A percentile compares a stretch with the other conserved stretches of the same genome.
Conservation (phyloP, 2,329 filamentous ascomycete species). For the Ophiobolus disseminans region DNA sequence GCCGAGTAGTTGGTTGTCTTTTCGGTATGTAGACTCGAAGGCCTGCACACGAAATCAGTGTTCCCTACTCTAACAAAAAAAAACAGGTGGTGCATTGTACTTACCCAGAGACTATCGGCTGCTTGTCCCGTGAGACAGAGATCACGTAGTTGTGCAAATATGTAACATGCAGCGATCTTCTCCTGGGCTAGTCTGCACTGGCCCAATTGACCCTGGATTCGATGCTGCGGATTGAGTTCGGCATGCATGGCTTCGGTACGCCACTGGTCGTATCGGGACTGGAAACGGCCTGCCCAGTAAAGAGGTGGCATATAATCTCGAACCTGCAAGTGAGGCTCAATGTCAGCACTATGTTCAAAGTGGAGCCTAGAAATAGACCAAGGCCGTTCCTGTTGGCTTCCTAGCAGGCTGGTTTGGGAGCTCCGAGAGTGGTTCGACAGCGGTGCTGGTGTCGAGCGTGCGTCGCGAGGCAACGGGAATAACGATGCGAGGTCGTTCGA, state of each 20-base stretch:
- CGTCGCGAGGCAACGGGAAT: background rate
- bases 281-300: constrained; percentile 47
- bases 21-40: constrained; percentile 44
- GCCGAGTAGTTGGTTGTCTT: constrained; percentile 36
- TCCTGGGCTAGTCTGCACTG: constrained; percentile 35
- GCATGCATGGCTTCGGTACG: constrained; percentile 39
- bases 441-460: background rate
- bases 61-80: background rate
- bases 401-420: background rate
- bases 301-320: constrained; percentile 42
- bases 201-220: constrained; percentile 22
- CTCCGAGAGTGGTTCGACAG: background rate
- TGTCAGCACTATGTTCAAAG: constrained; percentile 27
- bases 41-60: constrained; percentile 25
- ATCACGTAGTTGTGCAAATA: constrained; percentile 41
- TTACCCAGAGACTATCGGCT: constrained; percentile 44
- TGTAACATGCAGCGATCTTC: constrained; percentile 34
- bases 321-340: constrained; percentile 29
- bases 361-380: constrained; percentile 14
- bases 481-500: constrained; percentile 1
- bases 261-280: constrained; percentile 44
- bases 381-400: constrained; percentile 1
- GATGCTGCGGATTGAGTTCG: constrained; percentile 20
- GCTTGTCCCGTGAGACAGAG: constrained; percentile 38
- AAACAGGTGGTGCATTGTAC: background rate